These are phyloP conservation scores for Fusarium equiseti DNA, from an alignment of 2,329 filamentous ascomycete species.

Conservation along the genomic window DNA sequence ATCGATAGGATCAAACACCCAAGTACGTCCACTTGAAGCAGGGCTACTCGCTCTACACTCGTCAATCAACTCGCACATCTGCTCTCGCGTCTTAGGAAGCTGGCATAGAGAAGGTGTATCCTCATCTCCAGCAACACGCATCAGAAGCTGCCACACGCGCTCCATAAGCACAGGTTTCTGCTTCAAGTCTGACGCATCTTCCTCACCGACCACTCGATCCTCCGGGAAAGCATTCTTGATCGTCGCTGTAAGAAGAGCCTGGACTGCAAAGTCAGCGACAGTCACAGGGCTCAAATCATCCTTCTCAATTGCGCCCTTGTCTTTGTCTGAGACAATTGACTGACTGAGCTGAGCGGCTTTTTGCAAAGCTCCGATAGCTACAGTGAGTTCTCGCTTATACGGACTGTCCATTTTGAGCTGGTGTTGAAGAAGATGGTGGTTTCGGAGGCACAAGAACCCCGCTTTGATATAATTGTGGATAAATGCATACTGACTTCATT, in stretches of 20 bases:
- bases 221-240: conserved; percentile 63
- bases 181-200: conserved; percentile 63
- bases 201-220: conserved; percentile 68
- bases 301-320: conserved; percentile 66
- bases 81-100: conserved; percentile 55
- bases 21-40: conserved; percentile 57
- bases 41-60: conserved; percentile 60
- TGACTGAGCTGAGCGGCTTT: conserved; percentile 64
- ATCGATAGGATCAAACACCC: conserved; percentile 72
- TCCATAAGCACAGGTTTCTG: conserved; percentile 57
- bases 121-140: conserved; percentile 46
- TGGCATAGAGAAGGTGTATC: conserved; percentile 45
- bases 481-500: conserved; percentile 44
- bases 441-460: conserved; percentile 27
- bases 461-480: conserved; percentile 44
- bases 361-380: conserved; percentile 58
- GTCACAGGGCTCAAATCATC: conserved; percentile 69
- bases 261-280: conserved; percentile 70
- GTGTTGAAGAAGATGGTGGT: conserved; percentile 15
- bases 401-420: conserved; percentile 56
- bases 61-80: conserved; percentile 67
- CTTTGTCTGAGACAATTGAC: conserved; percentile 59
- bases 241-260: conserved; percentile 65
- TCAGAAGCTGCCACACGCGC: conserved; percentile 62
- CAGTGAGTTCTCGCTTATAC: conserved; percentile 57